Evolutionary conservation across 2,329 filamentous ascomycete genomes (phyloP), one percentile per base, ranked within the genome.

Genomic region (Thielaviopsis euricoi): DNA sequence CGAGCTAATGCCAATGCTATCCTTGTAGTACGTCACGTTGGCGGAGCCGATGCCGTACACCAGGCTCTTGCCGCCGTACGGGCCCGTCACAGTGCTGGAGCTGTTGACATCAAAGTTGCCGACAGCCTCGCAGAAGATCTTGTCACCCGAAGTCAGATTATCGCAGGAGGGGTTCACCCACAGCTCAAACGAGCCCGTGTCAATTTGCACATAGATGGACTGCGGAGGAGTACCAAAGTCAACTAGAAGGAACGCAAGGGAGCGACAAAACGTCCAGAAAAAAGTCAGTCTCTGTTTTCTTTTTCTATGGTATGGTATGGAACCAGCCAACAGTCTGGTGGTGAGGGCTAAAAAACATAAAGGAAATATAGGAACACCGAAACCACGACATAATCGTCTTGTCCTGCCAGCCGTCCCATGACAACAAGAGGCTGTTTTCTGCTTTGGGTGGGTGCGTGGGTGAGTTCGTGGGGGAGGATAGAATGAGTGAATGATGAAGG

Each of bases 81-180:
- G 64, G 2, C 64, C 58, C 2, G 63, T 54, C 4, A 71, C 64
- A 0, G 73, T 72, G 2, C 71, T 70, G 0, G 76, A 79, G n/a
- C 62, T 63, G 2, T 65, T 59, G 1, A 71, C 62, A 58, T 74
- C 67, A 64, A 77, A 79, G 58, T 65, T 65, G 33, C 76, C 76
- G 6, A 73, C 68, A 9, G 69, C 69, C 15, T 69, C 62, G 65
- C 76, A 79, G 63, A 78, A 78, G 33, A 61, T 65, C 21, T 67
- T 64, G 61, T 78, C 74, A 4, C 69, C 62, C 0, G 64, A 62
- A 7, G 64, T 59, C 10, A 65, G 61, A 17, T 85, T 70, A 1
- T 65, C 65, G 64, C 76, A 80, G 54, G 76, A 74, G 0, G 81
- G 76, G 64, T 88, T 87, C 6, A 81, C 74, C 78, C 78, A 81